Evolutionary conservation across 768 basidiomycete genomes (phyloP).

Genomic region (Cystobasidium ongulense): DNA sequence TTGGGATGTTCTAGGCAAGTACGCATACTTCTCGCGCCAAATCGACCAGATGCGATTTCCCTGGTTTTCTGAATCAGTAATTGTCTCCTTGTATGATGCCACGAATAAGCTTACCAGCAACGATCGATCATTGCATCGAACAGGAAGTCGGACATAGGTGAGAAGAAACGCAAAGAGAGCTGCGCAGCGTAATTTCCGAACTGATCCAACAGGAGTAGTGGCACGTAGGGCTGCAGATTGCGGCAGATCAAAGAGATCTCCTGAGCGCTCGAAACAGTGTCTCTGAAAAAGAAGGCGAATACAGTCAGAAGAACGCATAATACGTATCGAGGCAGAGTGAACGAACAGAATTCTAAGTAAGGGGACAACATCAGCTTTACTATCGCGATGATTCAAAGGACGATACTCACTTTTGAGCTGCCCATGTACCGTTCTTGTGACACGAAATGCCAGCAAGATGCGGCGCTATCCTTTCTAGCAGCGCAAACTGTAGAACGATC

Average conservation of each 20-base stretch:
- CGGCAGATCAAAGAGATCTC: constrained; percentile 76
- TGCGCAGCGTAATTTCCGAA: constrained; percentile 48
- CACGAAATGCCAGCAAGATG: constrained; percentile 87
- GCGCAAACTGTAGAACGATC: constrained; percentile 54
- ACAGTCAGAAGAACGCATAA: neutral
- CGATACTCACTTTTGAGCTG: constrained; percentile 66
- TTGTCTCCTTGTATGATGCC: neutral
- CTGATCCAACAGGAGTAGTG: constrained; percentile 78
- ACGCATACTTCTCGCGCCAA: constrained; percentile 94
- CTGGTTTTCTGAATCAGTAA: neutral
- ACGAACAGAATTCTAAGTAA: constrained; percentile 1
- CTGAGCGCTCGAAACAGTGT: constrained; percentile 78
- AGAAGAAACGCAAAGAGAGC: constrained; percentile 70
- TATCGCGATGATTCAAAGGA: neutral
- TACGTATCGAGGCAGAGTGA: neutral
- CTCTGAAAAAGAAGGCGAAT: constrained; percentile 57
- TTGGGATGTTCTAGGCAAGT: constrained; percentile 88
- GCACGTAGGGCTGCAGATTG: constrained; percentile 80
- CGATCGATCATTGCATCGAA: constrained; percentile 97
- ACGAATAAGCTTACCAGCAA: constrained; percentile 54
- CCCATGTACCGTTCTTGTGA: constrained; percentile 99
- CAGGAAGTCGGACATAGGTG: constrained; percentile 85
- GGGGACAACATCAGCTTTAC: neutral
- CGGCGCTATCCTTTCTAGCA: constrained; percentile 88
- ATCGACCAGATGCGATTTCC: constrained; percentile 96